phyloP scores from a whole-genome alignment of 306 rosid genomes.

The Lathyrus tuberosus region DNA sequence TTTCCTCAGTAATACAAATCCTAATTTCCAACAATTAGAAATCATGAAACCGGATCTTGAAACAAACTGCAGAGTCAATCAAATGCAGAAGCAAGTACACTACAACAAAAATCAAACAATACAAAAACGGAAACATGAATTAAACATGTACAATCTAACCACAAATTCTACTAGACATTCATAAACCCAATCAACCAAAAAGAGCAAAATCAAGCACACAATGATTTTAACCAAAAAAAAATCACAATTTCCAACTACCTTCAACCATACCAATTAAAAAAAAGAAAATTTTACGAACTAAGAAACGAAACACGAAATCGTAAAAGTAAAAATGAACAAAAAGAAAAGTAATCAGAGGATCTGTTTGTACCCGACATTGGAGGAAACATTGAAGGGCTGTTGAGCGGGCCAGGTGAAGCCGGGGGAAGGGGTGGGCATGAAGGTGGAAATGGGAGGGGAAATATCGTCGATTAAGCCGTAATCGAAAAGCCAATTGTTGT shows the following conservation, averaged over 20 bases:
- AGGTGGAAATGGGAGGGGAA: constrained; percentile 61
- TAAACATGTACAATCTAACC: background rate
- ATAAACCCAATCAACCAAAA: constrained; percentile 18
- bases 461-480: constrained; percentile 78
- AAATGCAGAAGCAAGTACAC: constrained; percentile 2
- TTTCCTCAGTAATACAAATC: background rate
- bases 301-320: background rate
- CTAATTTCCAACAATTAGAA: background rate
- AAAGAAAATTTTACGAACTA: background rate
- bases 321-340: constrained; percentile 9
- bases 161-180: constrained; percentile 24
- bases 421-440: constrained; percentile 49
- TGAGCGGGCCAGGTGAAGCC: constrained; percentile 66
- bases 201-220: background rate
- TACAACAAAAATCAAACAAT: background rate
- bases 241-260: no score
- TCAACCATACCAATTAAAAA: no score
- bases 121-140: constrained; percentile 11
- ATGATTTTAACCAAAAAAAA: no score
- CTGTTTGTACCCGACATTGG: constrained; percentile 60
- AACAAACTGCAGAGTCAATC: background rate
- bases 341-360: constrained; percentile 10
- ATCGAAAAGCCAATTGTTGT: constrained; percentile 79
- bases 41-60: background rate
- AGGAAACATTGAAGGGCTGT: constrained; percentile 51